phyloP scores from a whole-genome alignment of 495 filamentous ascomycete genomes.

The Symbiotaphrina buchneri region DNA sequence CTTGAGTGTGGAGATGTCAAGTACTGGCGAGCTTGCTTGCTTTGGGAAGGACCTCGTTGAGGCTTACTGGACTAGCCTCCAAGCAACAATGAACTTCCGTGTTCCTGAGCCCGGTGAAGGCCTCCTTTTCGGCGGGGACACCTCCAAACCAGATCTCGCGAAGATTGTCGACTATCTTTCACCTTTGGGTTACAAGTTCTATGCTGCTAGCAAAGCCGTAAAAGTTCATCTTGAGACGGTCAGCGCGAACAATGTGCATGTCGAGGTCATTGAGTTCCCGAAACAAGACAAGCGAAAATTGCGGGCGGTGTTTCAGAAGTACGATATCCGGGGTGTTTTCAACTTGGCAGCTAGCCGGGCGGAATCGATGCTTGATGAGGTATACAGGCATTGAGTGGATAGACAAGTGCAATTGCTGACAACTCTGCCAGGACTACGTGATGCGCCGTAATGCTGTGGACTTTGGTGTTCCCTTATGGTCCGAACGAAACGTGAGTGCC shows the following conservation, averaged over 20 bases:
- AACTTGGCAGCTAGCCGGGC: conserved; percentile 72
- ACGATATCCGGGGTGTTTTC: conserved; percentile 88
- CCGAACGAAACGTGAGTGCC: conserved; percentile 84
- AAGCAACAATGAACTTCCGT: conserved; percentile 98
- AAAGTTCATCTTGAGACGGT: conserved; percentile 60
- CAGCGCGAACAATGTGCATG: conserved; percentile 27
- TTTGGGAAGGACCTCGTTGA: conserved; percentile 91
- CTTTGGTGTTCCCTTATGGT: conserved; percentile 92
- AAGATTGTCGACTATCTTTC: conserved; percentile 63
- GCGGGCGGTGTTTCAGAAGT: conserved; percentile 89
- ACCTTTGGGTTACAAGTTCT: conserved; percentile 86
- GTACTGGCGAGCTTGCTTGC: conserved; percentile 93
- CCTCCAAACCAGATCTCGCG: conserved; percentile 36
- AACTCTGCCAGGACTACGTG: no score
- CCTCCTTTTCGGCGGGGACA: conserved; percentile 80
- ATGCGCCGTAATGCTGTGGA: conserved; percentile 97
- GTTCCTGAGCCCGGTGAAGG: conserved; percentile 83
- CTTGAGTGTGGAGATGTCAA: conserved; percentile 93
- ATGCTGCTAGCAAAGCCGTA: conserved; percentile 56
- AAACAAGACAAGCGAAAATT: conserved; percentile 88
- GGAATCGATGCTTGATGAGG: conserved; percentile 70
- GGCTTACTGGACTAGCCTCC: conserved; percentile 90
- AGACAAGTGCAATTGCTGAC: no score
- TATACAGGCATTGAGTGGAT: no score
- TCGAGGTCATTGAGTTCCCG: conserved; percentile 93